Base-by-base conservation (phyloP, 345 rosid species). In the Toxicodendron radicans region DNA sequence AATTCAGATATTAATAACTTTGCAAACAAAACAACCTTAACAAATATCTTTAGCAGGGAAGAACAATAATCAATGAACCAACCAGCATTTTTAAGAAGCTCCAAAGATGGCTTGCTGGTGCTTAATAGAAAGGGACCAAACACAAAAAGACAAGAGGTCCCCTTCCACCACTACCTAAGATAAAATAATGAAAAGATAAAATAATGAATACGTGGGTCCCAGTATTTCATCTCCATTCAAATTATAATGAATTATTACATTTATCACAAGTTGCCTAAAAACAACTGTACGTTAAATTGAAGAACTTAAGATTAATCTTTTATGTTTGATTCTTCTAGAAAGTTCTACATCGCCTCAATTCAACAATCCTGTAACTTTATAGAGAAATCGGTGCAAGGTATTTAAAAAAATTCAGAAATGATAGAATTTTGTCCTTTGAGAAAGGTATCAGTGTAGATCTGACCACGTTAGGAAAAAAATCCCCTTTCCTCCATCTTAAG, bases 151-250 rank as follows among this genome's bases (percentile, higher is more conserved):
- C 30, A 27, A n/a, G n/a, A n/a, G 30, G 2, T 27, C 30, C 30
- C 30, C 30, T 27, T 27, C 30, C 30, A 27, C 30, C 30, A 27
- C 30, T 27, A 27, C 30, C 30, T 27, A 27, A 27, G 0, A 1
- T 27, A 27, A n/a, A n/a, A n/a, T n/a, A n/a, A n/a, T n/a, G n/a
- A n/a, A 8, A 54, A 33, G 23, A 69, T 11, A 5, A 10, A 5
- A 33, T 38, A 52, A 69, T 69, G 32, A 24, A 52, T 68, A 18
- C 14, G 13, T 57, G 73, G 63, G 61, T 43, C 54, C 49, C 32
- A 18, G 33, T 16, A 38, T 57, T 70, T 41, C 53, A 53, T 69
- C 48, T 69, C 51, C 62, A 69, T 20, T 52, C 72, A 52, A 13
- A n/a, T 12, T 20, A 33, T 7, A 53, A 38, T 35, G 13, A 35